phyloP scores from a whole-genome alignment of 2,329 filamentous ascomycete genomes.

The Aspergillus sp. region DNA sequence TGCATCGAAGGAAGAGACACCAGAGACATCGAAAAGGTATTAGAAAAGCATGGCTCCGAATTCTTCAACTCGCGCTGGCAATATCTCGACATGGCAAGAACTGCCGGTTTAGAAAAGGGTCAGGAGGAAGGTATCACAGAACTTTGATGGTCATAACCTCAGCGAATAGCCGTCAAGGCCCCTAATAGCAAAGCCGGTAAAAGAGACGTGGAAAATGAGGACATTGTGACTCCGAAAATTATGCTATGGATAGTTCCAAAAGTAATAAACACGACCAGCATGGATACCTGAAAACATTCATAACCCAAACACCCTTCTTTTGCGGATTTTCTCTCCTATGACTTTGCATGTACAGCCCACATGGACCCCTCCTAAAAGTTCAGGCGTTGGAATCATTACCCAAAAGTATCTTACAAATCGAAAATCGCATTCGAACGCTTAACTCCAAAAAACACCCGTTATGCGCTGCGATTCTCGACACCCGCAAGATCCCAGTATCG shows the following conservation, averaged over 20 bases:
- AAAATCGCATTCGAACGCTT: not conserved
- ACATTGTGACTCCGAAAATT: not conserved
- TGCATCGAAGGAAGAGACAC: conserved; percentile 34
- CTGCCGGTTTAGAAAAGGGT: conserved; percentile 15
- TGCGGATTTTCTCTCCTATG: not conserved
- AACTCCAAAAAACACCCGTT: conserved; percentile 15
- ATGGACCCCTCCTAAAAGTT: not conserved
- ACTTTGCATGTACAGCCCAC: not conserved
- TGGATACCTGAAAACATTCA: not conserved
- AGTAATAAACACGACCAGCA: not conserved
- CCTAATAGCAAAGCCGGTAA: not conserved
- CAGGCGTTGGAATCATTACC: not conserved
- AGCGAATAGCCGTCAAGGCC: not conserved
- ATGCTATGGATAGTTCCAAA: not conserved
- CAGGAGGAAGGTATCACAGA: not conserved
- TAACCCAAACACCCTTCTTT: not conserved
- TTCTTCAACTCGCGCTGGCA: conserved; percentile 36
- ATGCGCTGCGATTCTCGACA: conserved; percentile 9
- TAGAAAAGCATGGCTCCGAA: conserved; percentile 47
- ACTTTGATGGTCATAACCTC: not conserved
- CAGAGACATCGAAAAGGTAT: conserved; percentile 33
- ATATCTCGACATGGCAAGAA: conserved; percentile 33
- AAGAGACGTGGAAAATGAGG: not conserved
- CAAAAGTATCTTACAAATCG: conserved; percentile 14
- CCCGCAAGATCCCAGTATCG: not conserved